A percentile compares a stretch with the other conserved stretches of the same genome.
These are phyloP conservation scores for Houttuynia cordata DNA, from an alignment of 164 flowering plant genomes.

Conservation along the genomic window DNA sequence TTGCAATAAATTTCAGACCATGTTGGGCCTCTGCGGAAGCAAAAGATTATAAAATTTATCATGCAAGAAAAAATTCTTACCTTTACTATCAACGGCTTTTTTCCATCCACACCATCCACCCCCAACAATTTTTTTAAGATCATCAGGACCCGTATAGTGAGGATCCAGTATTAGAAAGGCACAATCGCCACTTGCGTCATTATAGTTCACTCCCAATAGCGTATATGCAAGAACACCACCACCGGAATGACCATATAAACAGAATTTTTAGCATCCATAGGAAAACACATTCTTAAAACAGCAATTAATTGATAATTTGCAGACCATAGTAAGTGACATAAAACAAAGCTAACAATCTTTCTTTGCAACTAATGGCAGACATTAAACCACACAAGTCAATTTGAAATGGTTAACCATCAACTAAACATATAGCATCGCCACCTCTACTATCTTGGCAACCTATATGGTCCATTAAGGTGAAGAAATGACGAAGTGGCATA, in stretches of 20 bases:
- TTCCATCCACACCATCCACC: conserved; percentile 99
- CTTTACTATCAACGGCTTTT: conserved; percentile 83
- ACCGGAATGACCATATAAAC: conserved; percentile 33
- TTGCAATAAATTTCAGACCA: conserved; percentile 36
- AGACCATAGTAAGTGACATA: no score
- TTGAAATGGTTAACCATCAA: no score
- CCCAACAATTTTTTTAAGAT: conserved; percentile 65
- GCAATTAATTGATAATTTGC: no score
- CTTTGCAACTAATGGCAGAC: no score
- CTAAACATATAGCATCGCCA: no score
- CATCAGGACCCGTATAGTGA: conserved; percentile 81
- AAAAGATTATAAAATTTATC: conserved; percentile 89
- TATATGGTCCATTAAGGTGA: no score
- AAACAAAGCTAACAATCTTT: no score
- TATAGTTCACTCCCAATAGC: conserved; percentile 84
- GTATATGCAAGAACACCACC: conserved; percentile 98
- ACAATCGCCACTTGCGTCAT: conserved; percentile 79
- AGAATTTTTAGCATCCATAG: no score
- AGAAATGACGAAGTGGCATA: no score
- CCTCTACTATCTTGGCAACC: no score
- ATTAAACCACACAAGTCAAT: no score
- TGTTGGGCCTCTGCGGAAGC: conserved; percentile 80
- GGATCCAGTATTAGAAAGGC: conserved; percentile 94
- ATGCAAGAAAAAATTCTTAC: conserved; percentile 75
- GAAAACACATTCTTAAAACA: no score